Evolutionary conservation across 2,329 filamentous ascomycete species (phyloP).

Genomic region (Cadophora sp.): DNA sequence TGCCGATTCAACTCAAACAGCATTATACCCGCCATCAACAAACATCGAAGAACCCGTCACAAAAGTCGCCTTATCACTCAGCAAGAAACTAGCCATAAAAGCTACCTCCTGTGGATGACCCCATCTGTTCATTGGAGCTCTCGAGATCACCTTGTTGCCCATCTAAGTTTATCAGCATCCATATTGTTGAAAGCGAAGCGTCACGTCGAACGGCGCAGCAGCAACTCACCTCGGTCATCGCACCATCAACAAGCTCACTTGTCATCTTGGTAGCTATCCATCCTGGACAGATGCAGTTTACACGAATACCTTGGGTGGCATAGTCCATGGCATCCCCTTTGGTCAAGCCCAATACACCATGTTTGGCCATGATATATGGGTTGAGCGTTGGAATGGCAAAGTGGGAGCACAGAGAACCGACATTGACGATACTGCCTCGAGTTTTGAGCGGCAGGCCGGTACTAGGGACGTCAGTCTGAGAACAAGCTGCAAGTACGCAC

Average conservation of each 20-base stretch:
- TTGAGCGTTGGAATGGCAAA: constrained; percentile 14
- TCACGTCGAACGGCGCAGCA: not conserved
- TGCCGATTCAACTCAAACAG: not conserved
- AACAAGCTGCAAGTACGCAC: not conserved
- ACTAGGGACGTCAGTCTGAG: constrained; percentile 17
- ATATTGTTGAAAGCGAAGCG: not conserved
- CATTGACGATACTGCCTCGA: constrained; percentile 44
- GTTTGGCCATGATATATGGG: constrained; percentile 36
- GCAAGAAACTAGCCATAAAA: constrained; percentile 34
- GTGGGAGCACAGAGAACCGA: constrained; percentile 29
- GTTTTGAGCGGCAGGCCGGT: constrained; percentile 35
- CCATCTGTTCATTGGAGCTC: constrained; percentile 30
- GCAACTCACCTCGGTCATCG: constrained; percentile 21
- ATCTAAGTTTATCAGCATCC: constrained; percentile 20
- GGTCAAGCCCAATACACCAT: constrained; percentile 44
- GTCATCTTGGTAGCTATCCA: constrained; percentile 35
- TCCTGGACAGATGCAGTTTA: constrained; percentile 39
- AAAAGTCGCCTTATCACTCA: constrained; percentile 37
- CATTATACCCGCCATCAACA: constrained; percentile 36
- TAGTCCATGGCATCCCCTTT: constrained; percentile 43
- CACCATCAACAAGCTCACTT: not conserved
- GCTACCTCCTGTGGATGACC: constrained; percentile 33
- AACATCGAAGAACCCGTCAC: constrained; percentile 30
- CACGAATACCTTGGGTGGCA: constrained; percentile 30
- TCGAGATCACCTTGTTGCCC: constrained; percentile 16